Evolutionary conservation across 805 yeast genomes (phyloP), one percentile per base, ranked within the genome.

Genomic region (Candida piceae): DNA sequence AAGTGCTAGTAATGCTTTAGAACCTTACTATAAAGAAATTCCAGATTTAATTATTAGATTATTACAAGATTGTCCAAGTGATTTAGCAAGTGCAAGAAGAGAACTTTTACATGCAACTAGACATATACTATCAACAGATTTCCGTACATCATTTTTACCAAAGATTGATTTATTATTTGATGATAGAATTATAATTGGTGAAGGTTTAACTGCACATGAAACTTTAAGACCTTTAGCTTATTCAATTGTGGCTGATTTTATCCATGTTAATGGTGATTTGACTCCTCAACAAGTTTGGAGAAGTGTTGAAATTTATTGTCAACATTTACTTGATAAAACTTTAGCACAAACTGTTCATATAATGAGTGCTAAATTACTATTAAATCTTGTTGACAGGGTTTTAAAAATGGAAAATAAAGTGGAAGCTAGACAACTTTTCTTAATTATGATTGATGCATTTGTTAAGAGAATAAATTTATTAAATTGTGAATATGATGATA

Each of bases 61-160:
- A 27, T 64, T 93, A 27, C 95, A 89, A 60, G 97, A 94, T 58
- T 93, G 97, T 58, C 98, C 98, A 3, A 80, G 93, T 13, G 97
- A 90, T 54, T 67, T 87, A 33, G 84, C 95, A 4, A 80, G 88
- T 4, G 95, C 96, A 0, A 72, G 97, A 53, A 88, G 89, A 57
- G 99, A 93, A 60, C 64, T 93, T 29, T 65, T 93, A 22, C 97
- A 93, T 46, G 96, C 97, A 0, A 85, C 95, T 4, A 72, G 97
- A 52, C 98, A 93, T 53, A 87, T 93, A n/a, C 64, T 93, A 34
- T 84, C 95, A 3, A 93, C 97, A 0, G 88, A 88, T 16, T 86
- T 86, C 58, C 72, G 95, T 42, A 67, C 76, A 2, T 72, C 85
- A 30, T 93, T 93, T 57, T 69, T 89, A 33, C 86, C 96, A 2